Evolutionary conservation across 1,284 basidiomycete species (phyloP), one percentile per base, ranked within the genome.

Genomic region (Leccinum solheimii): DNA sequence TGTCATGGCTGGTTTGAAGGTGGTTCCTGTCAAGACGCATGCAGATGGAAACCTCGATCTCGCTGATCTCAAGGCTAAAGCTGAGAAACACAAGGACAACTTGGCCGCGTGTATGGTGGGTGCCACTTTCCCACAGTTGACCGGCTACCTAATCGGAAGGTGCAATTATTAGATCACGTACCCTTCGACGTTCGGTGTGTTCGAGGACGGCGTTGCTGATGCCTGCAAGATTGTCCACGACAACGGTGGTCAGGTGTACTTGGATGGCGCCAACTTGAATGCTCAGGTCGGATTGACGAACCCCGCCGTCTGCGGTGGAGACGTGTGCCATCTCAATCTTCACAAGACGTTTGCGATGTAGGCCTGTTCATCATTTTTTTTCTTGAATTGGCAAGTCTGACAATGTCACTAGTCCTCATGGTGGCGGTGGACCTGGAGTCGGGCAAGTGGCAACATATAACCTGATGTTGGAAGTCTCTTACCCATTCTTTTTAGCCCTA

Each of bases 261-360:
- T 99, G 60, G 97, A 99, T 75, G 95, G 94, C 68, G 96, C 96
- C 58, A 98, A 99, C 75, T 81, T 98, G 68, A 98, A 99, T 75
- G 95, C 95, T 30, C 94, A 98, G 73, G 88, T 99, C 66, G 97
- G 97, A 27, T 75, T 98, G 60, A 98, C 97, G 23, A 95, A 95
- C 74, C 95, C 97, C n/a, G 94, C 92, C 5, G 90, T 86, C 36
- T 97, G 96, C 72, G 97, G 97, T 57, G 97, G 95, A 60, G 97
- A 99, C 77, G 95, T 99, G 48, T 97, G 95, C 72, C 97, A 99
- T 76, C 83, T 98, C 81, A 99, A 99, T 79, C 80, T 99, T 56
- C 97, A 99, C 83, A 98, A 98, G 79, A 95, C 94, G 0, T 95
- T 96, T 71, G 88, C 92, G 7, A 96, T 96, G 91, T 93, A 71